These are phyloP conservation scores for Barnettozyma hawaiiensis DNA, from an alignment of 1,139 yeast genomes.

Conservation along the genomic window DNA sequence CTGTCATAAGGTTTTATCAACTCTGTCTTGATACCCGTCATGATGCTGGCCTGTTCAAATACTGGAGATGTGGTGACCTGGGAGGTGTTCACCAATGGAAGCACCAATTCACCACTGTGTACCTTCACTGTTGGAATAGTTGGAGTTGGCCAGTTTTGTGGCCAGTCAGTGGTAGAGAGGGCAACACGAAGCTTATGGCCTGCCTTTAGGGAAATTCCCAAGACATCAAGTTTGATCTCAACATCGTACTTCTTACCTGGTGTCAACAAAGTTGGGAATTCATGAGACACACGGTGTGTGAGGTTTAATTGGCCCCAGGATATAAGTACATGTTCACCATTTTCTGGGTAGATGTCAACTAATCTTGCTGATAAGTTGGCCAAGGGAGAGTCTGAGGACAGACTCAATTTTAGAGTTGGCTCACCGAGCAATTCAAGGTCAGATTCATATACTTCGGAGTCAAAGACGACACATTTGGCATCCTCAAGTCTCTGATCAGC, in stretches of 20 bases:
- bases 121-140: constrained; percentile 32
- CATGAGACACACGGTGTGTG: constrained; percentile 36
- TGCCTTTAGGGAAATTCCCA: constrained; percentile 31
- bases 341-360: constrained; percentile 31
- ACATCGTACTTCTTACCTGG: constrained; percentile 31
- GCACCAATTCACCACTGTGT: constrained; percentile 25
- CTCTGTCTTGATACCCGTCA: constrained; percentile 26
- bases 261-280: constrained; percentile 31
- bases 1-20: constrained; percentile 18
- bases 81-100: constrained; percentile 26
- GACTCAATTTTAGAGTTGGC: constrained; percentile 29
- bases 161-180: constrained; percentile 39
- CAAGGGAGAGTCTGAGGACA: constrained; percentile 32
- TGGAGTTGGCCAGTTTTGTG: constrained; percentile 39
- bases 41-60: constrained; percentile 28
- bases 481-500: constrained; percentile 38
- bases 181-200: constrained; percentile 35
- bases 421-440: constrained; percentile 31
- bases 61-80: constrained; percentile 22
- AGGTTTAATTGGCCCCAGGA: constrained; percentile 42
- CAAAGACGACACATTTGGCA: constrained; percentile 33
- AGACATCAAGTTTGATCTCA: constrained; percentile 32
- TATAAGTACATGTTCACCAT: constrained; percentile 30
- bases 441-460: constrained; percentile 25
- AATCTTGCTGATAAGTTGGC: constrained; percentile 35